A percentile compares a stretch with the other conserved stretches of the same genome.
These are phyloP conservation scores for Papilionanthe hybrid DNA, from an alignment of 116 monocot species.

Conservation along the genomic window DNA sequence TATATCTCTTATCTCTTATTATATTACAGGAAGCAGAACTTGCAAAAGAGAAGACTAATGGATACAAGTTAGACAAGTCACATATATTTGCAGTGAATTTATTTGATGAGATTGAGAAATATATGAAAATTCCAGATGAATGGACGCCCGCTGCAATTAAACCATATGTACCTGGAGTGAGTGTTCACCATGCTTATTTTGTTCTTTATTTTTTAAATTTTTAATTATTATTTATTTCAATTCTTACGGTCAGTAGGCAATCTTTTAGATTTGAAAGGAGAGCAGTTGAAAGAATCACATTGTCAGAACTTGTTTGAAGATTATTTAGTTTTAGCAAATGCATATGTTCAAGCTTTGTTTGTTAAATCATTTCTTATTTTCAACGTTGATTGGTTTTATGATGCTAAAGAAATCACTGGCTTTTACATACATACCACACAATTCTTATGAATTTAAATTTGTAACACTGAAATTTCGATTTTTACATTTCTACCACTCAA, in stretches of 20 bases:
- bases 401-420: neutral
- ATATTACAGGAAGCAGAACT: conserved; percentile 70
- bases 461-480: no score
- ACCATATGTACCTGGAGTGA: conserved; percentile 75
- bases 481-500: no score
- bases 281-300: neutral
- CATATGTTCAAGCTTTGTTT: conserved; percentile 3
- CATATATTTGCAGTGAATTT: conserved; percentile 73
- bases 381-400: neutral
- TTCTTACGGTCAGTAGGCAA: neutral
- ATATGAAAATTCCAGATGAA: conserved; percentile 75
- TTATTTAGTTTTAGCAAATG: neutral
- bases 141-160: conserved; percentile 87
- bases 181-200: conserved; percentile 1
- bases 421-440: no score
- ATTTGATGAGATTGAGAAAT: conserved; percentile 84
- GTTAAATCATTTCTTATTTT: neutral
- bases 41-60: conserved; percentile 80
- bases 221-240: neutral
- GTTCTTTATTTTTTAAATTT: neutral
- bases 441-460: no score
- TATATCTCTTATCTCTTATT: neutral
- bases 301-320: neutral
- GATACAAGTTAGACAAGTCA: conserved; percentile 79
- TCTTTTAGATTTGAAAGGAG: neutral